phyloP scores from a whole-genome alignment of 495 filamentous ascomycete species.

The Friedmanniomyces simplex region DNA sequence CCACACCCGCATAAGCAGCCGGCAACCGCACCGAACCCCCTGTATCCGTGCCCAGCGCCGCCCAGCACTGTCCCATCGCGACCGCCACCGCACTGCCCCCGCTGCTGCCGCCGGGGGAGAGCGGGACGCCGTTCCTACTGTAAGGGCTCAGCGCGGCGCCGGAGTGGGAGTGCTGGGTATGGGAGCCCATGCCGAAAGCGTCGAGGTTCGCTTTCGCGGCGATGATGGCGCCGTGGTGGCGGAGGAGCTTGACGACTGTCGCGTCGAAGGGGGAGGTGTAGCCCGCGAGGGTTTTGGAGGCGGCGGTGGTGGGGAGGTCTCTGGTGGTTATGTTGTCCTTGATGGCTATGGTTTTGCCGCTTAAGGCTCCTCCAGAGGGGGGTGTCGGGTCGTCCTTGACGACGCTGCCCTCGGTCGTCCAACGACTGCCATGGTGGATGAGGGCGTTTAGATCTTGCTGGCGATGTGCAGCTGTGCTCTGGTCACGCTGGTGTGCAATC shows the following conservation, averaged over 20 bases:
- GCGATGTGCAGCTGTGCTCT: neutral
- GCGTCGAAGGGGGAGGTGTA: conserved; percentile 73
- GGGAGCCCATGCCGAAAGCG: conserved; percentile 97
- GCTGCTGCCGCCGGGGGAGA: conserved; percentile 83
- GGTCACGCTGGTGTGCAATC: neutral
- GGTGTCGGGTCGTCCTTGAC: neutral
- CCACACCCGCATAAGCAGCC: conserved; percentile 75
- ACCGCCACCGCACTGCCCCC: conserved; percentile 89
- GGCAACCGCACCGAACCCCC: conserved; percentile 88
- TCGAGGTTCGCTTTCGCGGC: conserved; percentile 85
- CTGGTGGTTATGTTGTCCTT: conserved; percentile 86
- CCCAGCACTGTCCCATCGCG: conserved; percentile 54
- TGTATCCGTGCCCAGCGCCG: conserved; percentile 90
- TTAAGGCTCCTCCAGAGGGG: neutral
- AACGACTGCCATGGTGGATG: neutral
- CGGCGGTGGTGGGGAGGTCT: conserved; percentile 66
- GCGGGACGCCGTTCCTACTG: conserved; percentile 4
- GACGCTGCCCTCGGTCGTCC: neutral
- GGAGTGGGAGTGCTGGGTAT: conserved; percentile 65
- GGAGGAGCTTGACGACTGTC: conserved; percentile 62
- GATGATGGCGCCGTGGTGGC: conserved; percentile 52
- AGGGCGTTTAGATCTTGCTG: conserved; percentile 1
- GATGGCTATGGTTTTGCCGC: conserved; percentile 45
- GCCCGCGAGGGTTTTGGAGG: conserved; percentile 59
- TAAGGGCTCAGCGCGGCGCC: conserved; percentile 50